Conservation (phyloP, 1,284 basidiomycete genomes). For the Trametes sp. region DNA sequence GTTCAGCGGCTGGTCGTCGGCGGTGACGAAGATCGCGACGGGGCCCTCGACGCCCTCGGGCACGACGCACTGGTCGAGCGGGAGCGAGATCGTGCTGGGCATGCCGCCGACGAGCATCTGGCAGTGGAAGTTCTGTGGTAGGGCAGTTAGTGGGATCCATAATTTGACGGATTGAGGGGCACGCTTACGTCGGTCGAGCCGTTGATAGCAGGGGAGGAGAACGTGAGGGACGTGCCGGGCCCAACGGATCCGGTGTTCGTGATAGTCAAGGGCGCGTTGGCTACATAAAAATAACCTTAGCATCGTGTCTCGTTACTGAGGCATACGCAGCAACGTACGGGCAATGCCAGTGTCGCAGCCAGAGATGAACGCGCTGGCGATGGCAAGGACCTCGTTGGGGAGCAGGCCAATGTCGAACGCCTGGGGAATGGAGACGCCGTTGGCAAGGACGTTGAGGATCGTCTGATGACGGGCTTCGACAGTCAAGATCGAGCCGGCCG, state of each 20-base stretch:
- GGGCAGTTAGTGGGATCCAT: not conserved
- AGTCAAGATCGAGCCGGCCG: constrained; percentile 81
- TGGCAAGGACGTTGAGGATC: constrained; percentile 73
- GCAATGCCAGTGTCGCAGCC: constrained; percentile 73
- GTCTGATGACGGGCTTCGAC: constrained; percentile 86
- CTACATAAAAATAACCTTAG: constrained; percentile 40
- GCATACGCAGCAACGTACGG: constrained; percentile 46
- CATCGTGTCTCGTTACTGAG: not conserved
- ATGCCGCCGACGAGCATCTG: constrained; percentile 78
- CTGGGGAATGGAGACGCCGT: constrained; percentile 65
- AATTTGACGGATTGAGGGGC: not conserved
- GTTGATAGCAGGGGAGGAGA: constrained; percentile 65
- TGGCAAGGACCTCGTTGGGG: constrained; percentile 75
- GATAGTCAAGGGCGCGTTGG: constrained; percentile 67
- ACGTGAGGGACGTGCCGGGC: constrained; percentile 67
- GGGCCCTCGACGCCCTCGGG: constrained; percentile 72
- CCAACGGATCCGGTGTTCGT: constrained; percentile 66
- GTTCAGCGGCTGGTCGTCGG: constrained; percentile 65
- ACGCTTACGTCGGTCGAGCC: constrained; percentile 55
- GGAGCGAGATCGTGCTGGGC: constrained; percentile 63
- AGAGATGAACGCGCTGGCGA: constrained; percentile 76
- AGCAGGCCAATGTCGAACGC: constrained; percentile 77
- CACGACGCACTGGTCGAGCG: constrained; percentile 66
- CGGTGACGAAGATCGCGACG: constrained; percentile 77
- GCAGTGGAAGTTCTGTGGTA: constrained; percentile 64